Evolutionary conservation across 2,329 filamentous ascomycete genomes (phyloP), one percentile per base, ranked within the genome.

Genomic region (Emydomyces testavorans): DNA sequence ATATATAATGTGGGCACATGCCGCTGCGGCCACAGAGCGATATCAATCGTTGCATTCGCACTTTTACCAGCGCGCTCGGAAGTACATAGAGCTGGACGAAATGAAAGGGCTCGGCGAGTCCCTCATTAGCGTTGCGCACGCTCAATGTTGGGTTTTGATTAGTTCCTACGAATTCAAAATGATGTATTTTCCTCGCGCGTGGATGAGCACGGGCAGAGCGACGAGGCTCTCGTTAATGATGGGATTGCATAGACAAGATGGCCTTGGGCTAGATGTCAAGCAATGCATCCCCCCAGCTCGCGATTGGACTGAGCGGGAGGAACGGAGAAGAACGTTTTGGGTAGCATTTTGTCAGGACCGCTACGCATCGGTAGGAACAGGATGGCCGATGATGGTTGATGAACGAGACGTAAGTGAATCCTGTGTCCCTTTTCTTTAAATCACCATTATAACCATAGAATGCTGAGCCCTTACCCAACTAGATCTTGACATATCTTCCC

Each of bases 151-250:
- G 75, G 72, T 80, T 21, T 70, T 96, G 16, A 73, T 93, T 40
- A 78, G 81, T 4, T 80, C 77, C 0, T 95, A 94, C 58, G 92
- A 98, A 64, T 96, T 95, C 72, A 94, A 90, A 68, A 84, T 85
- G 76, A 94, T 96, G 85, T 93, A 88, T 64, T 96, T 96, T 57
- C 90, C 92, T 1, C 75, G 92, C 55, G 92, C 92, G 0, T 96
- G 92, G 92, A 79, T 94, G 69, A 95, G 85, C 56, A 83, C 85
- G 2, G 92, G 90, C 18, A 76, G 85, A 52, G 83, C 83, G 3
- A 78, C 83, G n/a, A 78, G 90, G 43, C 67, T 96, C 46, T 78
- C 79, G 43, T 83, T 94, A 59, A 95, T 96, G 90, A 87, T 94
- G 70, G 87, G 90, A 6, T 69, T 96, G 29, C 87, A 96, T 64